These are phyloP conservation scores for Boletus patriciae DNA, from an alignment of 768 basidiomycete genomes.

Conservation along the genomic window DNA sequence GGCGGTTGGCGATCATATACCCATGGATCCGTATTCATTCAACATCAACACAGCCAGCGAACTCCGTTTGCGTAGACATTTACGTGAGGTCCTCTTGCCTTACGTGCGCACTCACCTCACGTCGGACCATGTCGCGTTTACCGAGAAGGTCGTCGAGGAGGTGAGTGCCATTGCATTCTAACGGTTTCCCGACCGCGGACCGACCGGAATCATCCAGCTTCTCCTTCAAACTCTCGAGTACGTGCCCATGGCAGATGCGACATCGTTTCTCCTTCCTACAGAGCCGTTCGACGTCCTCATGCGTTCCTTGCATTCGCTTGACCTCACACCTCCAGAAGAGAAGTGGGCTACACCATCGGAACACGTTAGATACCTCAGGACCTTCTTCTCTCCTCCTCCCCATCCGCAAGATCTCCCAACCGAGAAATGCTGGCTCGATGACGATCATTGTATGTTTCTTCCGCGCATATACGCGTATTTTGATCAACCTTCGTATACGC, in stretches of 20 bases:
- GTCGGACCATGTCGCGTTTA: constrained; percentile 54
- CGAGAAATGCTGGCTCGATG: constrained; percentile 39
- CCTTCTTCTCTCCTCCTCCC: constrained; percentile 13
- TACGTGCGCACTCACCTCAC: constrained; percentile 57
- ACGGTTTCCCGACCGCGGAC: background rate
- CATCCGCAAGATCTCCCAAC: constrained; percentile 33
- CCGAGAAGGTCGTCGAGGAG: constrained; percentile 48
- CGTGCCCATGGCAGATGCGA: constrained; percentile 51
- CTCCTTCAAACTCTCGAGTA: constrained; percentile 39
- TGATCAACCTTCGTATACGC: background rate
- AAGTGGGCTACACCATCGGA: constrained; percentile 37
- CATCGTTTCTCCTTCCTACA: constrained; percentile 49
- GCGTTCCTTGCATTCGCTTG: constrained; percentile 33
- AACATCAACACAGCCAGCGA: constrained; percentile 20
- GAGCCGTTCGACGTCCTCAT: constrained; percentile 54
- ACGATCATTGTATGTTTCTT: constrained; percentile 34
- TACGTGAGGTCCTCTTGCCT: constrained; percentile 52
- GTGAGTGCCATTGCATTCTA: constrained; percentile 27
- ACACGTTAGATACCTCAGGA: constrained; percentile 20
- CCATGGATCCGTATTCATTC: constrained; percentile 21
- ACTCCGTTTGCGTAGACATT: constrained; percentile 40
- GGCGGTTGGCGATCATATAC: background rate
- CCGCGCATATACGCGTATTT: constrained; percentile 18
- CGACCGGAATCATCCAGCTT: constrained; percentile 36
- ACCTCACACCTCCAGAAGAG: constrained; percentile 44